Evolutionary conservation across 192 early-diverging fungal genomes (phyloP).

Genomic region (Allomyces javanicus): DNA sequence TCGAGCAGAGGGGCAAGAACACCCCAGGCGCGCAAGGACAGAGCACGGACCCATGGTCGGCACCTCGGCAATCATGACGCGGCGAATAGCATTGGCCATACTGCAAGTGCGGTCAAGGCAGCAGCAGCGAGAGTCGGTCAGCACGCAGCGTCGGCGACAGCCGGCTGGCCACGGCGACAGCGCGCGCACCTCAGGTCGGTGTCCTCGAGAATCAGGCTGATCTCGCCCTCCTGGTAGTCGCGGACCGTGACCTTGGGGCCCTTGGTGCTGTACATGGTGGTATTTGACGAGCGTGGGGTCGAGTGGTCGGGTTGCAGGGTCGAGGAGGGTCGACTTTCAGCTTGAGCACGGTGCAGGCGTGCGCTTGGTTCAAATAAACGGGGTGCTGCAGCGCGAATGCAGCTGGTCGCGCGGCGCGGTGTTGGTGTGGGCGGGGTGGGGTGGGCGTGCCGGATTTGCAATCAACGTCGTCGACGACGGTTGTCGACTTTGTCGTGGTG

Average conservation of each 20-base stretch:
- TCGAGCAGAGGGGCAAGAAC: background rate
- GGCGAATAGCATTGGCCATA: conserved; percentile 75
- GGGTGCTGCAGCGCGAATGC: no score
- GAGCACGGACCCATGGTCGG: conserved; percentile 55
- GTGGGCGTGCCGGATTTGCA: no score
- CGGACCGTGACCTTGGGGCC: conserved; percentile 38
- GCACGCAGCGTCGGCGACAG: background rate
- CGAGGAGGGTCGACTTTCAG: no score
- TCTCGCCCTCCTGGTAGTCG: conserved; percentile 28
- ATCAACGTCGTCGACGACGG: no score
- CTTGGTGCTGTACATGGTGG: no score
- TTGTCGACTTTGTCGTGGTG: no score
- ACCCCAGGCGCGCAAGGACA: background rate
- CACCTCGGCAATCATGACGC: conserved; percentile 95
- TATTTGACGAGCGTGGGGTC: no score
- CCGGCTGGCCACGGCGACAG: background rate
- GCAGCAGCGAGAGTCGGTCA: background rate
- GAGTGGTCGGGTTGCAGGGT: no score
- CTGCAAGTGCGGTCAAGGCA: background rate
- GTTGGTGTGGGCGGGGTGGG: no score
- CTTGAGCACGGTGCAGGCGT: no score
- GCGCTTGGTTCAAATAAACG: no score
- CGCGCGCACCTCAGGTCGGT: conserved; percentile 50
- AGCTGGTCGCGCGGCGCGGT: no score
- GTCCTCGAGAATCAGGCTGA: conserved; percentile 71